These are phyloP conservation scores for Micractinium conductrix DNA, from an alignment of 139 green algal genomes.

Conservation along the genomic window DNA sequence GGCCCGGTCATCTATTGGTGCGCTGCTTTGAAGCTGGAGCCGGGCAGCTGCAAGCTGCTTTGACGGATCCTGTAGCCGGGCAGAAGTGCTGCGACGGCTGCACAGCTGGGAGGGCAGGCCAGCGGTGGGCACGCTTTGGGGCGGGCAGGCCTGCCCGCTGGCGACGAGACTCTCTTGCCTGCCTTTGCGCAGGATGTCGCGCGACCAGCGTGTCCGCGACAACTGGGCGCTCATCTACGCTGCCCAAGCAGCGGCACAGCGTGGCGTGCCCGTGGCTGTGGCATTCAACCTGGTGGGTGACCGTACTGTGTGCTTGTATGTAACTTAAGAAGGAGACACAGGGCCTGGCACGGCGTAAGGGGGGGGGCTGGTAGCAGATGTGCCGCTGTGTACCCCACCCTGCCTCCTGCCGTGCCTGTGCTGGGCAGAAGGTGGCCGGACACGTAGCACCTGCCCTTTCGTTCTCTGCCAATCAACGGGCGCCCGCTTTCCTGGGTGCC, in stretches of 20 bases:
- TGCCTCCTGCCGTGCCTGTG: too few species aligned
- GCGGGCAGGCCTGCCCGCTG: conserved; percentile 12
- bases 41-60: too few species aligned
- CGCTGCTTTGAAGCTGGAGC: background rate
- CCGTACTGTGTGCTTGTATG: too few species aligned
- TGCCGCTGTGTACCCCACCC: too few species aligned
- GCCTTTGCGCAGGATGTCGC: conserved; percentile 75
- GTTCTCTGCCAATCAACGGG: too few species aligned
- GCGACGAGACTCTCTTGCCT: background rate
- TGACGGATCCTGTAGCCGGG: too few species aligned
- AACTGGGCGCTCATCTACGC: conserved; percentile 97
- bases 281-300: conserved; percentile 88
- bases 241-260: conserved; percentile 62
- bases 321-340: too few species aligned
- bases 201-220: conserved; percentile 91
- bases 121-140: conserved; percentile 18
- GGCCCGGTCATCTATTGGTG: conserved; percentile 86
- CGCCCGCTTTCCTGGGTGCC: too few species aligned
- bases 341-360: too few species aligned
- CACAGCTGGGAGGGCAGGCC: conserved; percentile 16
- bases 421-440: too few species aligned
- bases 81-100: background rate
- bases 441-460: too few species aligned
- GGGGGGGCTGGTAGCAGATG: too few species aligned
- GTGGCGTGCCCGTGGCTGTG: conserved; percentile 63